Percentiles rank a stretch among this genome's conserved stretches.
These are phyloP conservation scores for Arthrocladium fulminans DNA, from an alignment of 2,329 filamentous ascomycete genomes.

Conservation along the genomic window DNA sequence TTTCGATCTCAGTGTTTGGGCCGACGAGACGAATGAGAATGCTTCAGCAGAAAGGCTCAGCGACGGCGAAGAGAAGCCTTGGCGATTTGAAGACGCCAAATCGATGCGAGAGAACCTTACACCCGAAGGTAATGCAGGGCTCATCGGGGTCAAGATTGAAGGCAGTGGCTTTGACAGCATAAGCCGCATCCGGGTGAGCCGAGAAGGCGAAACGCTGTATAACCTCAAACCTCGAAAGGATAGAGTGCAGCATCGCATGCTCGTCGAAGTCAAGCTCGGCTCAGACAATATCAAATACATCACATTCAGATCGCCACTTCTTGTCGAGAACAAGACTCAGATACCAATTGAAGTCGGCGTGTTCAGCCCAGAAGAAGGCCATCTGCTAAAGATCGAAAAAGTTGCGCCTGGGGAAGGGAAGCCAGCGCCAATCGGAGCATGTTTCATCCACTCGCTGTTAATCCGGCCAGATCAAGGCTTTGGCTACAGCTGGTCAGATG, in stretches of 20 bases:
- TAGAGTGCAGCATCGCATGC: conserved; percentile 73
- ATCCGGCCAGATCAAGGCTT: conserved; percentile 91
- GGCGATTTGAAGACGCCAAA: conserved; percentile 94
- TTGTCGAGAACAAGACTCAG: conserved; percentile 93
- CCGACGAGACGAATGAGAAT: conserved; percentile 62
- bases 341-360: conserved; percentile 91
- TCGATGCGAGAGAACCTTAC: conserved; percentile 90
- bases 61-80: conserved; percentile 85
- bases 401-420: conserved; percentile 83
- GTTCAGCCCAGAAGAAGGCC: conserved; percentile 75
- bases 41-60: conserved; percentile 62
- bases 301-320: conserved; percentile 79
- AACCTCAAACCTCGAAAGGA: conserved; percentile 80
- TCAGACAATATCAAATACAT: conserved; percentile 96
- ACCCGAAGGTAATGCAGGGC: conserved; percentile 68
- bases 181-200: conserved; percentile 76
- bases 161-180: conserved; percentile 90
- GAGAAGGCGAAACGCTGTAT: conserved; percentile 91
- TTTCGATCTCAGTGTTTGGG: conserved; percentile 78
- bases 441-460: conserved; percentile 78
- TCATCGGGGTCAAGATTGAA: conserved; percentile 76
- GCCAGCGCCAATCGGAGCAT: conserved; percentile 84
- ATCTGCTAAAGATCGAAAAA: conserved; percentile 95
- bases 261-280: conserved; percentile 88
- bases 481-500: conserved; percentile 88